These are phyloP conservation scores for Brassica rapa DNA, from an alignment of 345 rosid genomes.

Conservation along the genomic window DNA sequence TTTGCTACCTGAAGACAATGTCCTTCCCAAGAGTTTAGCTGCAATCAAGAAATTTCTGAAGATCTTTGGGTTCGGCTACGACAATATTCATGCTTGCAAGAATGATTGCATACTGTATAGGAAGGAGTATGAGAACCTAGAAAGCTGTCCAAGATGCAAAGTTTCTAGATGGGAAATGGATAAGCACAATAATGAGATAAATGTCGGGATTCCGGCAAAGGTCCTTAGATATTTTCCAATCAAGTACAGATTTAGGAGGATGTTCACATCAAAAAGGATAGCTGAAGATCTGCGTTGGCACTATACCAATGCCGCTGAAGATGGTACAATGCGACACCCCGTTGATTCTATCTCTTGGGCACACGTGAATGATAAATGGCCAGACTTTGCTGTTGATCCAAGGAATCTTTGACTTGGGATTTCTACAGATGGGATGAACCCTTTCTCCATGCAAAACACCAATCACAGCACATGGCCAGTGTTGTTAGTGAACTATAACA, in stretches of 20 bases:
- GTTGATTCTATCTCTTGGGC: background rate
- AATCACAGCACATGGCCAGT: background rate
- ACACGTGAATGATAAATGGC: background rate
- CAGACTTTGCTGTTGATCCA: background rate
- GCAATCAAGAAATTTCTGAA: background rate
- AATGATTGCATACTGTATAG: slow-evolving; percentile 1
- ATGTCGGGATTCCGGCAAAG: background rate
- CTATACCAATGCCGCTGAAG: background rate
- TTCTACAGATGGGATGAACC: background rate
- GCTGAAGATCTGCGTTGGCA: background rate
- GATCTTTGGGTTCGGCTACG: background rate
- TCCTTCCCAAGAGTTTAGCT: background rate
- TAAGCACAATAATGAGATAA: background rate
- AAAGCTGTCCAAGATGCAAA: background rate
- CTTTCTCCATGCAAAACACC: background rate
- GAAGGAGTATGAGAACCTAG: background rate
- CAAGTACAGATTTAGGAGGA: background rate
- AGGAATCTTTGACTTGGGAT: background rate
- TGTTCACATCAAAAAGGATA: background rate
- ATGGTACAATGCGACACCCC: background rate
- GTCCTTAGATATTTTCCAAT: background rate
- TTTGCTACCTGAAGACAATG: background rate
- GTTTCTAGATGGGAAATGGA: background rate
- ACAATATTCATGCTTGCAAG: background rate
- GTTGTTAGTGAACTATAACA: background rate